Conservation (phyloP, 306 rosid genomes). For the Cicer cuneatum region DNA sequence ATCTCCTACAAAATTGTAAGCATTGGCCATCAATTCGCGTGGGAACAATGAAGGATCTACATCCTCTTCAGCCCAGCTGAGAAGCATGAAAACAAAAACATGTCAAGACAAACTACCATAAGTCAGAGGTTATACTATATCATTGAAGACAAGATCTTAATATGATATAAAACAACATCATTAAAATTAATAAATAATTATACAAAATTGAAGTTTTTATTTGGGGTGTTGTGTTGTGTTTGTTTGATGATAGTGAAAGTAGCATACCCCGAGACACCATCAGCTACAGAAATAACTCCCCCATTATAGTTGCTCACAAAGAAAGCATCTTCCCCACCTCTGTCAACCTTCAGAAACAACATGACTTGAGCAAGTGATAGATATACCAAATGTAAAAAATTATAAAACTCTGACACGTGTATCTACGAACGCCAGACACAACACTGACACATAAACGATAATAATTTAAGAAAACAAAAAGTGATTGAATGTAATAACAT, state of each 20-base stretch:
- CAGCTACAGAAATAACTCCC: conserved; percentile 91
- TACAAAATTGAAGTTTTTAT: background rate
- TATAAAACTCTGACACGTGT: background rate
- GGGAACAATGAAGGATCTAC: conserved; percentile 93
- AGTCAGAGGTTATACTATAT: background rate
- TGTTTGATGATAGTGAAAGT: conserved; percentile 11
- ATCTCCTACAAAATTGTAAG: conserved; percentile 61
- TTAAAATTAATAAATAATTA: background rate
- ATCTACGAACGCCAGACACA: no score
- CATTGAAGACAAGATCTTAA: background rate
- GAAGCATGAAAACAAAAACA: conserved; percentile 33
- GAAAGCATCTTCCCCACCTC: conserved; percentile 97
- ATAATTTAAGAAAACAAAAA: no score
- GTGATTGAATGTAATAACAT: no score
- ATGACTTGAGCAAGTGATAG: conserved; percentile 33
- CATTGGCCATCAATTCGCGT: conserved; percentile 76
- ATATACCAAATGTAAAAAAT: conserved; percentile 17
- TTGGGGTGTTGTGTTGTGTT: background rate
- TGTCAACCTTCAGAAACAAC: conserved; percentile 66
- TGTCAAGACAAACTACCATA: conserved; percentile 5
- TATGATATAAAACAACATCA: conserved; percentile 29
- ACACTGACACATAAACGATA: no score
- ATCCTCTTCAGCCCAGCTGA: conserved; percentile 91
- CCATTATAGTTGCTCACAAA: conserved; percentile 73
- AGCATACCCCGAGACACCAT: conserved; percentile 95